These are phyloP conservation scores for Vaccinium macrocarpon DNA, from an alignment of 148 eudicot species.

Conservation along the genomic window DNA sequence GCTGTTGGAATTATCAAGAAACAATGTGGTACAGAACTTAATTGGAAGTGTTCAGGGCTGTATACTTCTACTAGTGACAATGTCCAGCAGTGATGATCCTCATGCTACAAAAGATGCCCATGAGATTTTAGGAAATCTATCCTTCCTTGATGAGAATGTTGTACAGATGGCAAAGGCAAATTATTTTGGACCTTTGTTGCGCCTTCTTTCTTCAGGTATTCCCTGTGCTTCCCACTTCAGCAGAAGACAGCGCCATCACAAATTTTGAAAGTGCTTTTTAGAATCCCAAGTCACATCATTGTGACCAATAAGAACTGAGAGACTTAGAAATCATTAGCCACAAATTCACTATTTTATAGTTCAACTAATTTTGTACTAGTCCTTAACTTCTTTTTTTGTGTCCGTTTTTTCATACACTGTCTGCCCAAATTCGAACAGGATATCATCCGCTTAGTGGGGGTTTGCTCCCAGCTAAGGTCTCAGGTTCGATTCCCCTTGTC, in stretches of 20 bases:
- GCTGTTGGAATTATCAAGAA: slow-evolving; percentile 19
- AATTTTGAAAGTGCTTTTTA: not conserved
- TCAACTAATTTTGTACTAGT: not conserved
- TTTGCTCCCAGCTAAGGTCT: too few species aligned
- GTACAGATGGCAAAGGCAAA: slow-evolving; percentile 19
- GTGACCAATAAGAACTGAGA: not conserved
- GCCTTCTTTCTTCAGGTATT: slow-evolving; percentile 17
- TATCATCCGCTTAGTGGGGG: too few species aligned
- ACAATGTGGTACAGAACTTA: not conserved
- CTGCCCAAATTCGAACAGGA: too few species aligned
- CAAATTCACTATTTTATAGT: not conserved
- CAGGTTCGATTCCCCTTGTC: too few species aligned
- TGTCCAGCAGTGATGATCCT: slow-evolving; percentile 15
- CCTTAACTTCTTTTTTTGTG: not conserved
- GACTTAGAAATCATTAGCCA: not conserved
- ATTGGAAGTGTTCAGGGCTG: slow-evolving; percentile 18
- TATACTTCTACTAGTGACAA: slow-evolving; percentile 8
- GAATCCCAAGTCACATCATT: not conserved
- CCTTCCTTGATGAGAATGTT: slow-evolving; percentile 9
- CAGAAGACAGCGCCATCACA: not conserved
- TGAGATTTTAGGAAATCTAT: slow-evolving; percentile 17
- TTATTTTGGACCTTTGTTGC: slow-evolving; percentile 17
- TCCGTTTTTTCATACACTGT: too few species aligned
- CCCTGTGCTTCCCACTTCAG: not conserved
- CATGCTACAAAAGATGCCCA: slow-evolving; percentile 15